Percentiles rank a stretch among this genome's conserved stretches.
phyloP scores from a whole-genome alignment of 768 basidiomycete species.

The Tulasnella sp. region DNA sequence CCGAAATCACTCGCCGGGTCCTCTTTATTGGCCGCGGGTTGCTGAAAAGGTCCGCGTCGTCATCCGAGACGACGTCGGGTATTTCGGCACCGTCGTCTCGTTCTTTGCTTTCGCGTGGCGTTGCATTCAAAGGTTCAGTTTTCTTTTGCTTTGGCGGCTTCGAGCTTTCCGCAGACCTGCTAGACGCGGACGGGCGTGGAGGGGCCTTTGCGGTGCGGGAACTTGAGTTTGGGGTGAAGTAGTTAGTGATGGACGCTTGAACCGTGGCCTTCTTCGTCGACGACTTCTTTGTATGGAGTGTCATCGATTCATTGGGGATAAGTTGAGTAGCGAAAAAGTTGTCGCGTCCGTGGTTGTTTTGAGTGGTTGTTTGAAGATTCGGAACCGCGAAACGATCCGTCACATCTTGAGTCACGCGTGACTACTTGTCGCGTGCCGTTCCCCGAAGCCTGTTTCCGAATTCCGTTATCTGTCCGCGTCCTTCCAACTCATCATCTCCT shows the following conservation, averaged over 20 bases:
- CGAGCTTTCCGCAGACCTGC: not conserved
- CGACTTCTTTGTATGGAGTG: constrained; percentile 4
- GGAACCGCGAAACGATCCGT: not conserved
- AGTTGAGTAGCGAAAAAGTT: constrained; percentile 16
- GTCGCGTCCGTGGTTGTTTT: not conserved
- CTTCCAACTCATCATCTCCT: constrained; percentile 2
- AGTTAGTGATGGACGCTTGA: not conserved
- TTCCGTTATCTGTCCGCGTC: not conserved
- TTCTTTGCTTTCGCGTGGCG: not conserved
- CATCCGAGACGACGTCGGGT: not conserved
- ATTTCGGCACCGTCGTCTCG: not conserved
- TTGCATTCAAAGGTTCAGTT: not conserved
- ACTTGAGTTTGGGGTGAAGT: not conserved
- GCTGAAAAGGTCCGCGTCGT: not conserved
- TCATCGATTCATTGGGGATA: not conserved
- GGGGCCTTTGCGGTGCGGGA: not conserved
- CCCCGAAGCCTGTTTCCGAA: not conserved
- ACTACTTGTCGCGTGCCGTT: not conserved
- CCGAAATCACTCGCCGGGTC: not conserved
- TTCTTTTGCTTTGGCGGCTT: not conserved
- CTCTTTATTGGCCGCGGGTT: not conserved
- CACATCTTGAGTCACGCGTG: not conserved
- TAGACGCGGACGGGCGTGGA: not conserved
- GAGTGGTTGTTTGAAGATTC: not conserved
- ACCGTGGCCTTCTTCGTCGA: not conserved